phyloP scores from a whole-genome alignment of 495 filamentous ascomycete species.

The Penicillium egyptiacum region DNA sequence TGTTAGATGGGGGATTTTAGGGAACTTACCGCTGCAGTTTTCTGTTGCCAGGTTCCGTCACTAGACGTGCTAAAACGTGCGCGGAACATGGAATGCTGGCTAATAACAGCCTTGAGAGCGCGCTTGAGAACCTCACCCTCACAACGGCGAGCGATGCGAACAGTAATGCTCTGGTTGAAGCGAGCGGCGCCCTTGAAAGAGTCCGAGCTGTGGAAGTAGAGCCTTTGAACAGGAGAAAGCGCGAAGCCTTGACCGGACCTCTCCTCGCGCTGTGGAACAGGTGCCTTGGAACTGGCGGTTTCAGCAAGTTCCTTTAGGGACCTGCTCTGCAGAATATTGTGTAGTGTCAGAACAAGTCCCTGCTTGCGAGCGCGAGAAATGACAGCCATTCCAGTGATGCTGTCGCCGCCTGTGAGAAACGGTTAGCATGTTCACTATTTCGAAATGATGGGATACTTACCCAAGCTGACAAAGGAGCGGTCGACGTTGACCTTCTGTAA shows the following conservation, averaged over 20 bases:
- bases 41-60: conserved; percentile 46
- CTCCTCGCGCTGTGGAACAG: conserved; percentile 28
- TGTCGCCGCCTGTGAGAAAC: conserved; percentile 46
- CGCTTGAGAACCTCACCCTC: conserved; percentile 50
- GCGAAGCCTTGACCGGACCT: conserved; percentile 52
- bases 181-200: conserved; percentile 50
- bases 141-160: conserved; percentile 54
- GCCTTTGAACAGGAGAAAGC: conserved; percentile 46
- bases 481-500: conserved; percentile 38
- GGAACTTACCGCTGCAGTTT: conserved; percentile 33
- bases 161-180: conserved; percentile 70
- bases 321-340: conserved; percentile 40
- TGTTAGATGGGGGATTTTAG: not conserved
- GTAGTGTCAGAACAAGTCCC: conserved; percentile 37
- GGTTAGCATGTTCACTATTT: conserved; percentile 24
- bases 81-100: conserved; percentile 68
- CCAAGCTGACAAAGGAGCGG: conserved; percentile 46
- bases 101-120: conserved; percentile 58
- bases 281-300: conserved; percentile 24
- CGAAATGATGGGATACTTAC: conserved; percentile 27
- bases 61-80: conserved; percentile 53
- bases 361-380: conserved; percentile 41
- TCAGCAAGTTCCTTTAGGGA: conserved; percentile 40
- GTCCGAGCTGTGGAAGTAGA: conserved; percentile 47
- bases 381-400: conserved; percentile 44